Conservation (phyloP, 176 grass and related monocot genomes). For the Pontederia paniculata region DNA sequence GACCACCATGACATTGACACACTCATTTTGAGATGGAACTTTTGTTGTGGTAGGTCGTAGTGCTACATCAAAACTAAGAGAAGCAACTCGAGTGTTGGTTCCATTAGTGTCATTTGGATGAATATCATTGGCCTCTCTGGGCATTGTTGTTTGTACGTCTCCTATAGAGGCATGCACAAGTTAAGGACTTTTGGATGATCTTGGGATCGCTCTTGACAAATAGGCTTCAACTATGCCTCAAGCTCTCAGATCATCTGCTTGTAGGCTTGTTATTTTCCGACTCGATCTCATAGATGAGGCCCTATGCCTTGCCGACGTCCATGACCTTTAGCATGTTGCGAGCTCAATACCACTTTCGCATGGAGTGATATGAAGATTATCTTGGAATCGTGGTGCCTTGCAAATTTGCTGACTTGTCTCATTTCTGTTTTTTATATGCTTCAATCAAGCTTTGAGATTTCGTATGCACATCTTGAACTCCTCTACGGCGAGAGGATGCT, state of each 20-base stretch:
- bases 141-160: slow-evolving; percentile 32
- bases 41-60: slow-evolving; percentile 79
- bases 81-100: slow-evolving; percentile 75
- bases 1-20: slow-evolving; percentile 77
- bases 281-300: slow-evolving; percentile 85
- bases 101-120: slow-evolving; percentile 50
- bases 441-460: too few relatives aligned
- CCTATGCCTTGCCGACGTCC: slow-evolving; percentile 76
- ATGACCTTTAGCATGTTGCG: slow-evolving; percentile 97
- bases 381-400: too few relatives aligned
- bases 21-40: slow-evolving; percentile 79
- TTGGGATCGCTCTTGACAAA: slow-evolving; percentile 84
- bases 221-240: slow-evolving; percentile 80
- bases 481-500: too few relatives aligned
- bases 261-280: slow-evolving; percentile 86
- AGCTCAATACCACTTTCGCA: slow-evolving; percentile 73
- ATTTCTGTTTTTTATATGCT: too few relatives aligned
- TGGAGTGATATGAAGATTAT: too few relatives aligned
- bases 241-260: slow-evolving; percentile 75
- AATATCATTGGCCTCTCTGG: neutral
- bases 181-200: slow-evolving; percentile 63
- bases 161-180: slow-evolving; percentile 35
- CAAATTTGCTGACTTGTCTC: too few relatives aligned
- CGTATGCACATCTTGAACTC: too few relatives aligned
- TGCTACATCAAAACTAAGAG: slow-evolving; percentile 92